Percentiles rank a stretch among this genome's conserved stretches.
These are phyloP conservation scores for Microbotryum lychnidis-dioicae DNA, from an alignment of 1,284 basidiomycete species.

Conservation along the genomic window DNA sequence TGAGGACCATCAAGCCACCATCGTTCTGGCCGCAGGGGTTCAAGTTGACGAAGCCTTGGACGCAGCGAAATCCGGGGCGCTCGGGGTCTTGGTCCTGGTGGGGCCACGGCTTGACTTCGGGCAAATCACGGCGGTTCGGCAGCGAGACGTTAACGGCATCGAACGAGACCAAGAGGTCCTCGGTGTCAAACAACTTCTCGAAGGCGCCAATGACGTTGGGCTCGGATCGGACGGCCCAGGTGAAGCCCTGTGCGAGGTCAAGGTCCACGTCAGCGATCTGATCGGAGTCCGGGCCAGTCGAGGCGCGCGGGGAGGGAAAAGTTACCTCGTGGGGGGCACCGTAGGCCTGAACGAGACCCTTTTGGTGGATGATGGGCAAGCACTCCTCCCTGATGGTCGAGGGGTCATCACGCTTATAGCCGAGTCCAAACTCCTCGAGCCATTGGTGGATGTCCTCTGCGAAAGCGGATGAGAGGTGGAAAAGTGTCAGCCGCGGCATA, in stretches of 20 bases:
- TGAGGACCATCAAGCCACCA: conserved; percentile 43
- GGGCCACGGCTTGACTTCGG: conserved; percentile 38
- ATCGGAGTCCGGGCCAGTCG: background rate
- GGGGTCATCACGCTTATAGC: conserved; percentile 40
- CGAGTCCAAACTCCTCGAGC: conserved; percentile 39
- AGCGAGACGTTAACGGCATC: conserved; percentile 40
- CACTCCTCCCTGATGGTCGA: conserved; percentile 39
- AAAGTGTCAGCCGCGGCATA: too few species aligned
- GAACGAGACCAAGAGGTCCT: conserved; percentile 38
- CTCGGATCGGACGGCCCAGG: conserved; percentile 40
- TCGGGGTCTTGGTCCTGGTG: conserved; percentile 41
- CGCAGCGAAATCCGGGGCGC: conserved; percentile 37
- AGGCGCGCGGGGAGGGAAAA: background rate
- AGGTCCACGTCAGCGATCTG: background rate
- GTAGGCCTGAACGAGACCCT: conserved; percentile 20
- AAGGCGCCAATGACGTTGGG: conserved; percentile 39
- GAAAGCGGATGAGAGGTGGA: too few species aligned
- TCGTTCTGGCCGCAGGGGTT: conserved; percentile 40
- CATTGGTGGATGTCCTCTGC: conserved; percentile 22
- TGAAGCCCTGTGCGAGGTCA: conserved; percentile 35
- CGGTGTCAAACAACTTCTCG: conserved; percentile 41
- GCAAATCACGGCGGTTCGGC: conserved; percentile 34
- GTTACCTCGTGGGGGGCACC: conserved; percentile 3
- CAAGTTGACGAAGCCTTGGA: conserved; percentile 43
- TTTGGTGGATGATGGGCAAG: conserved; percentile 34